phyloP scores from a whole-genome alignment of 495 filamentous ascomycete species.

The Talaromyces wortmannii region DNA sequence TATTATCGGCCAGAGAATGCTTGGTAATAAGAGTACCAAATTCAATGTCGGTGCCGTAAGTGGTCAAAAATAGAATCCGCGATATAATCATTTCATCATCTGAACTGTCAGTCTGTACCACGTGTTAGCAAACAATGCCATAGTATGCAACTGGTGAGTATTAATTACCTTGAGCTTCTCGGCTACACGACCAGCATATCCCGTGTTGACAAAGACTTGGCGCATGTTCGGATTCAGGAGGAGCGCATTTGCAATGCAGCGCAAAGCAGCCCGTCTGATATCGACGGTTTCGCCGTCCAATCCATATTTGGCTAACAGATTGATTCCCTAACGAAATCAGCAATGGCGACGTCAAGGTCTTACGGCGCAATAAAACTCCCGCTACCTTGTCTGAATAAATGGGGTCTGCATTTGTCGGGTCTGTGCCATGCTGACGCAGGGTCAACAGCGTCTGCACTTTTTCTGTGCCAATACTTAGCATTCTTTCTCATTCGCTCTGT shows the following conservation, averaged over 20 bases:
- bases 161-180: slow-evolving; percentile 55
- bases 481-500: not conserved
- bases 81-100: slow-evolving; percentile 88
- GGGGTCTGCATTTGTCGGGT: slow-evolving; percentile 61
- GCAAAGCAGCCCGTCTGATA: slow-evolving; percentile 69
- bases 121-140: slow-evolving; percentile 8
- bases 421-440: slow-evolving; percentile 73
- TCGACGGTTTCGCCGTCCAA: slow-evolving; percentile 52
- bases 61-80: slow-evolving; percentile 78
- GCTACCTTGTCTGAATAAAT: slow-evolving; percentile 72
- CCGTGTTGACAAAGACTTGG: slow-evolving; percentile 76
- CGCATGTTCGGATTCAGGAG: slow-evolving; percentile 64
- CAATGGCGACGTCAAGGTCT: not conserved
- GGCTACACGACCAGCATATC: slow-evolving; percentile 62
- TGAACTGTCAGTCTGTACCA: slow-evolving; percentile 53
- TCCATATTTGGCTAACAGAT: slow-evolving; percentile 62
- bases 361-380: not conserved
- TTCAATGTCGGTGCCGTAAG: slow-evolving; percentile 70
- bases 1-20: slow-evolving; percentile 60
- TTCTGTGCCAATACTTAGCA: slow-evolving; percentile 34
- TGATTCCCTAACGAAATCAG: slow-evolving; percentile 58
- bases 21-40: slow-evolving; percentile 63
- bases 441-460: slow-evolving; percentile 58
- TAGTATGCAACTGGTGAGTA: not conserved
- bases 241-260: slow-evolving; percentile 83